Base-by-base conservation (phyloP, 768 basidiomycete genomes). In the Tulasnella sp. region DNA sequence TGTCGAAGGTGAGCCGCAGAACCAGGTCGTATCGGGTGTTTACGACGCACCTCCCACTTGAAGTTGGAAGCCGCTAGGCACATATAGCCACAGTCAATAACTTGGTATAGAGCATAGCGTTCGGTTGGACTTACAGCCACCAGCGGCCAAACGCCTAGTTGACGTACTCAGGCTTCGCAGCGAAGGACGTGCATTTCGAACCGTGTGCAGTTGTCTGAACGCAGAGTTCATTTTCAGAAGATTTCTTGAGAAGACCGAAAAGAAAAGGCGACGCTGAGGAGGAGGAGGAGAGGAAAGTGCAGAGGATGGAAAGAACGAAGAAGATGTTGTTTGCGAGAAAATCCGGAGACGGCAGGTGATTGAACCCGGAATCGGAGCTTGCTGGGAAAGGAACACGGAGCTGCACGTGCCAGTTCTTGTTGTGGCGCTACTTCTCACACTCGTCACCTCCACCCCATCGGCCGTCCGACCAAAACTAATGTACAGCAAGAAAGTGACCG, bases 31-130 rank as follows among this genome's bases (percentile, higher is more conserved):
- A 20, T 5, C 3, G 26, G n/a, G 20, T 23, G 37, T 20, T 44
- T n/a, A 4, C 46, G 81, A 74, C 46, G 81, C 67, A 78, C 80
- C 80, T 85, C 82, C 83, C 84, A 86, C 70, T 85, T 80, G 80
- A 84, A 86, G 32, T 82, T 83, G 6, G 84, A 84, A 78, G 84
- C 82, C 73, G 70, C 74, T 32, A 77, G 29, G 40, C 9, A 42
- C 20, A 69, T 23, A 77, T 37, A 35, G 2, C 15, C 29, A 23
- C 23, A 2, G 40, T 40, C 16, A 40, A 20, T 35, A 20, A 15
- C 35, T 70, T 18, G 37, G 13, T 69, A 40, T 23, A 23, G 18
- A 32, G 23, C 4, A 26, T 5, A 70, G 26, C 2, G 39, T 5
- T 18, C 16, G 32, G 32, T 26, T 6, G 4, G 0, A 35, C 32